A percentile compares a stretch with the other conserved stretches of the same genome.
These are phyloP conservation scores for Trametes cubensis DNA, from an alignment of 768 basidiomycete genomes.

Conservation along the genomic window DNA sequence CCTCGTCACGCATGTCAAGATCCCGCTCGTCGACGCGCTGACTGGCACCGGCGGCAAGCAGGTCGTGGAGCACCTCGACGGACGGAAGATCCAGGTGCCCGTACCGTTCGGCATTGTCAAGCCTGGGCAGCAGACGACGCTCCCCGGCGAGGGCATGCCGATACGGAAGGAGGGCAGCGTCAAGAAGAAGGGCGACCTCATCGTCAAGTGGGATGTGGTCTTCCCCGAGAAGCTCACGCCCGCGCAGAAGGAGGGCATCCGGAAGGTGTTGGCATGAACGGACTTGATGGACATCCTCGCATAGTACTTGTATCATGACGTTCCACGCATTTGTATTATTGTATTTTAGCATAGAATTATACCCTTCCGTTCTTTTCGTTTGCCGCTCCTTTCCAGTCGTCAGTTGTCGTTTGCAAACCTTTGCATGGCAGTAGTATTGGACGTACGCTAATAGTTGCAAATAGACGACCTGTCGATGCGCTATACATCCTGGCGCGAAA, in stretches of 20 bases:
- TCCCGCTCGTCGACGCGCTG: constrained; percentile 86
- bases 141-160: constrained; percentile 88
- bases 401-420: background rate
- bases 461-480: no score
- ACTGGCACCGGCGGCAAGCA: constrained; percentile 57
- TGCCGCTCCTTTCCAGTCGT: background rate
- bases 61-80: constrained; percentile 75
- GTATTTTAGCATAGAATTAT: constrained; percentile 21
- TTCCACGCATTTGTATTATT: constrained; percentile 3
- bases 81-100: constrained; percentile 69
- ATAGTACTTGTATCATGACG: constrained; percentile 14
- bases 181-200: constrained; percentile 80
- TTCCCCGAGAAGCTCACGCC: constrained; percentile 80
- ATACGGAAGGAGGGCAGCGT: constrained; percentile 75
- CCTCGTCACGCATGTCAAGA: constrained; percentile 57
- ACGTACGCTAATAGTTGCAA: no score
- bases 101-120: constrained; percentile 72
- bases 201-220: constrained; percentile 79
- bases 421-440: no score
- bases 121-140: constrained; percentile 70
- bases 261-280: constrained; percentile 56
- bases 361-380: constrained; percentile 15
- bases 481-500: no score
- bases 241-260: constrained; percentile 78
- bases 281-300: constrained; percentile 15